Evolutionary conservation across 1,284 basidiomycete species (phyloP), one percentile per base, ranked within the genome.

Genomic region (Tausonia pullulans): DNA sequence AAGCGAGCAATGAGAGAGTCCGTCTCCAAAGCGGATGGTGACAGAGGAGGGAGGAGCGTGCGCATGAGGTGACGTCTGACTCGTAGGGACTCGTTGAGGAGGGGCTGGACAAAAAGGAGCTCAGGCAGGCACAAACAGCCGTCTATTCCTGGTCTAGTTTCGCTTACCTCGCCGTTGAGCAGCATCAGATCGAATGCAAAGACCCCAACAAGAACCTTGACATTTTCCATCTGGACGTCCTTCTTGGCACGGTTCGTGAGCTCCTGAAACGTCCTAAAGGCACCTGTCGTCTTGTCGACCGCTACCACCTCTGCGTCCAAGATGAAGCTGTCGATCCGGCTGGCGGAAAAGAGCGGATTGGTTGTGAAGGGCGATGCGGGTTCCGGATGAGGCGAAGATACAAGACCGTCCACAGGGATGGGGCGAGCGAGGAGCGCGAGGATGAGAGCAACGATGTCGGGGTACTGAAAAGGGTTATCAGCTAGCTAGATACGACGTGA

Each of bases 241-340:
- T 99, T 99, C 64, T 96, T 87, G 72, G 98, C 98, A 60, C 96
- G 83, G 69, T 86, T 87, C 70, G 90, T 92, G 5, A 99, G 83
- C 72, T 98, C 95, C 76, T 99, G 96, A 82, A 99, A 99, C 0
- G 95, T 95, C 79, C 97, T 84, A 58, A 98, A 81, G 68, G 87
- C 87, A 52, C 84, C 84, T 0, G 85, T 89, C 55, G 83, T 83
- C 69, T 85, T 84, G 76, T 98, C 92, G 75, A 97, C 89, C 0
- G 96, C 96, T 9, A 98, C 95, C 7, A 93, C 93, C 74, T 99
- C 96, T 4, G 92, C 87, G 74, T 99, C 96, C 63, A 98, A 79
- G 7, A 98, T 91, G 73, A 98, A 96, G 0, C 90, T 90, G 67
- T 84, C 84, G 1, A 78, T 71, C 0, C 67, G 52, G 3, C 68